Evolutionary conservation across 495 filamentous ascomycete genomes (phyloP).

Genomic region (Stereocaulon alpinum): DNA sequence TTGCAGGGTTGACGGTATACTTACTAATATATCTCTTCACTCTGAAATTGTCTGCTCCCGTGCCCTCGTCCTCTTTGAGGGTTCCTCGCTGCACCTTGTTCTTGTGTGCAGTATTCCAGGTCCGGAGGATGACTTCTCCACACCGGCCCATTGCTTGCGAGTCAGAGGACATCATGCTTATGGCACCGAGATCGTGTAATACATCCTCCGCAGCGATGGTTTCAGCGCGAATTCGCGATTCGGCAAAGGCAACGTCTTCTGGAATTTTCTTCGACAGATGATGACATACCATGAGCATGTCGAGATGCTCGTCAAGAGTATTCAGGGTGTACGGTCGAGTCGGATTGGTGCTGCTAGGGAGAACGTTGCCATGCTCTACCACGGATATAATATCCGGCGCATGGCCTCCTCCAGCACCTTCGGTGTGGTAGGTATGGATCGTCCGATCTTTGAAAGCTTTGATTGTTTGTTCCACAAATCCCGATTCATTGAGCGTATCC

Average conservation of each 20-base stretch:
- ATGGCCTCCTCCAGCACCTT: slow-evolving; percentile 92
- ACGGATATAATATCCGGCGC: slow-evolving; percentile 95
- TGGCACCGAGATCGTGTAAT: slow-evolving; percentile 88
- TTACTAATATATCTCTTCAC: slow-evolving; percentile 93
- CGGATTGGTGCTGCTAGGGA: slow-evolving; percentile 87
- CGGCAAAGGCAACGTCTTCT: slow-evolving; percentile 93
- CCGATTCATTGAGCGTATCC: slow-evolving; percentile 94
- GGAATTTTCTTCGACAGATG: slow-evolving; percentile 86
- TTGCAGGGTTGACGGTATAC: slow-evolving; percentile 93
- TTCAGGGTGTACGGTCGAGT: slow-evolving; percentile 88
- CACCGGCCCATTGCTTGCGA: slow-evolving; percentile 97
- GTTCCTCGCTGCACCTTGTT: slow-evolving; percentile 82
- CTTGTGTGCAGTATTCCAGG: slow-evolving; percentile 98
- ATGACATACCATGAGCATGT: slow-evolving; percentile 99
- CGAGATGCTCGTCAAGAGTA: slow-evolving; percentile 92
- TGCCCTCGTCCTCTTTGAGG: slow-evolving; percentile 67
- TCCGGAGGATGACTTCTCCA: slow-evolving; percentile 88
- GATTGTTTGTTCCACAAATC: slow-evolving; percentile 91
- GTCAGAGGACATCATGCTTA: slow-evolving; percentile 96
- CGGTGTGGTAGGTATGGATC: slow-evolving; percentile 98
- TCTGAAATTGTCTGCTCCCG: slow-evolving; percentile 81
- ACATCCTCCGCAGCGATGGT: slow-evolving; percentile 98
- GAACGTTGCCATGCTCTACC: slow-evolving; percentile 83
- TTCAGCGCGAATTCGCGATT: slow-evolving; percentile 87
- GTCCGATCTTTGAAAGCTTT: slow-evolving; percentile 77